Base-by-base conservation (phyloP, 257 asterid species). In the Solanum rostratum region DNA sequence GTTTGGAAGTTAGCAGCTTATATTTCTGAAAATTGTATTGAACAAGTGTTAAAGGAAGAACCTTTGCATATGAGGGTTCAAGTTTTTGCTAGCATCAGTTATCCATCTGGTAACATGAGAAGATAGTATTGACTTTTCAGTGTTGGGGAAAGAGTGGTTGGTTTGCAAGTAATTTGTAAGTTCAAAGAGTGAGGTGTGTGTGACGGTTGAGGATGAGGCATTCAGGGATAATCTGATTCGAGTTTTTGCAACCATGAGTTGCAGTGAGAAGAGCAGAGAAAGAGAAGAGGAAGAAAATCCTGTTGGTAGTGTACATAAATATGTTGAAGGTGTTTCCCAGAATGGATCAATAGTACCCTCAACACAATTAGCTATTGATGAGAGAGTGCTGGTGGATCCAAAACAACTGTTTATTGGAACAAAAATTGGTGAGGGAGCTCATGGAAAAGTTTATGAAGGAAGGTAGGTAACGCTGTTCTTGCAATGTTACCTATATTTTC, bases 351-450 rank as follows among this genome's bases (percentile, higher is more conserved):
- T 57, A 60, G 87, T 73, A 73, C 80, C 86, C 46, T 73, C 92
- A 29, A 85, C 71, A 20, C 93, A 88, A 68, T 88, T 91, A 33
- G 85, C 85, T 86, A 91, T 94, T 84, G 98, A 94, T 86, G 94
- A 91, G 71, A 92, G 92, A 74, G 97, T 94, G 87, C 92, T 96
- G 65, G 91, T 96, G 80, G 99, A 96, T 87, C 98, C 99, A 10
- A 96, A 90, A 85, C 87, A 93, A 76, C 90, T 96, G 20, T 96
- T 91, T 88, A 94, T 96, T 69, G 99, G 97, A 84, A 87, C 95
- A 1, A 94, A 96, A 90, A 91, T 96, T 74, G 99, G 99, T 1
- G 97, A 96, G 88, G 99, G 99, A 66, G 99, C 99, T 91, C 99
- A 96, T 90, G 99, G 98, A 11, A 96, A 96, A 88, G 99, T 96